Conservation (phyloP, 1,284 basidiomycete species). For the Neonothopanus nambi region DNA sequence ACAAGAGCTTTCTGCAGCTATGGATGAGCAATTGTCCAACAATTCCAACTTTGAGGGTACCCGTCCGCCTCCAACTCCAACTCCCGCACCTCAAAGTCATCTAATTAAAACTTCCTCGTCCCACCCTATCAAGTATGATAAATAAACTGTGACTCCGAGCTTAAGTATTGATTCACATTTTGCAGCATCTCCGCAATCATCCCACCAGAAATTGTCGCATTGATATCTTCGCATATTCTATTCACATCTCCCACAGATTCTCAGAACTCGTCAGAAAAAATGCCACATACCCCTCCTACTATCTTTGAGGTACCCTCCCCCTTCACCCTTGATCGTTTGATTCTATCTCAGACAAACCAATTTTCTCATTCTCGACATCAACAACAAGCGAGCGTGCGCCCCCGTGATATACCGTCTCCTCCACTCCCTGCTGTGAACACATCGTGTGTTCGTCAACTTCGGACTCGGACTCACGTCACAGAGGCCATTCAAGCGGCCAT, state of each 20-base stretch:
- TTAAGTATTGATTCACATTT: constrained; percentile 17
- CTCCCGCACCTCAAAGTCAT: constrained; percentile 15
- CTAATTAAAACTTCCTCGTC: constrained; percentile 74
- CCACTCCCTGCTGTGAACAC: constrained; percentile 23
- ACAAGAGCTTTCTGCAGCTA: constrained; percentile 53
- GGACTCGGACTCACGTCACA: constrained; percentile 35
- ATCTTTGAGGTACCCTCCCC: constrained; percentile 46
- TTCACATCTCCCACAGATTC: constrained; percentile 27
- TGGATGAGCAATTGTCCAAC: constrained; percentile 37
- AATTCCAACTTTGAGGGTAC: constrained; percentile 21
- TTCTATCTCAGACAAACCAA: constrained; percentile 20
- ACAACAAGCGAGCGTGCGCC: constrained; percentile 7
- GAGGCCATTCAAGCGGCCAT: constrained; percentile 49
- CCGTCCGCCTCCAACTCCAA: constrained; percentile 15
- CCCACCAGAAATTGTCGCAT: constrained; percentile 57
- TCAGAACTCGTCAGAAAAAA: not conserved
- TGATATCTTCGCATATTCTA: constrained; percentile 55
- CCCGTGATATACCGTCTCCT: constrained; percentile 17
- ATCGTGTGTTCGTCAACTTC: constrained; percentile 24
- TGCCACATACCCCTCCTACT: constrained; percentile 33
- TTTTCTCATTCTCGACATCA: not conserved
- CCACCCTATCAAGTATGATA: constrained; percentile 79
- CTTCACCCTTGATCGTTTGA: constrained; percentile 44
- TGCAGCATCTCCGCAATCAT: constrained; percentile 66
- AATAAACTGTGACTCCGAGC: constrained; percentile 5